Base-by-base conservation (phyloP, 768 basidiomycete species). In the Russula virescens region DNA sequence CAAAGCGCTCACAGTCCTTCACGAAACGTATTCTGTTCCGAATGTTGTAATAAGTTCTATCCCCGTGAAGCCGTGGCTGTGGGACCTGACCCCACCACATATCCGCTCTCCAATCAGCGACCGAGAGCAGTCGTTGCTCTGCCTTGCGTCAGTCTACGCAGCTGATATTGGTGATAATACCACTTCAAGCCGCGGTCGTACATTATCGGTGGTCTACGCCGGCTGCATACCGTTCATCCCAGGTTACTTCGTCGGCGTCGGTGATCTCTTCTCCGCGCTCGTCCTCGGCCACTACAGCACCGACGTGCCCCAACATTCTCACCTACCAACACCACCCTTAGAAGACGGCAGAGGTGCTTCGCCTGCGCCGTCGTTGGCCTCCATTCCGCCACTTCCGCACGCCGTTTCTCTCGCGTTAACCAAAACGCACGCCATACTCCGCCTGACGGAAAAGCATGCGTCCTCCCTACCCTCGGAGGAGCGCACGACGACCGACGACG, bases 191-290 rank as follows among this genome's bases (percentile, higher is more conserved):
- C 1, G 19, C 56, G 54, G 19, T 58, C 58, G 55, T 31, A 31
- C 31, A 71, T 43, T 43, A 18, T 81, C 82, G 0, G 71, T 73
- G 0, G 83, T 95, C 3, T 83, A 89, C 73, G 85, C 84, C 0
- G 85, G 85, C 69, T 81, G 79, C 48, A 84, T 99, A 10, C 87
- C 88, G 2, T 80, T 87, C 31, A 80, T 98, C 49, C 83, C 87
- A 6, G 95, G 94, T 13, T 97, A 98, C 76, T 98, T 94, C 73
- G 89, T 92, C 21, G 97, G 97, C 26, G 95, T 97, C 13, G 97
- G 97, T 19, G 97, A 99, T 73, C 85, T 98, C 60, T 98, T 98
- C 77, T 94, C 94, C 7, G 91, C 96, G 1, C 83, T 98, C 59
- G 84, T 95, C 28, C 79, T 96, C 5, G 94, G 85, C 0, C 88